Evolutionary conservation across 371 early-diverging fungal species (phyloP).

Genomic region (Smittium mucronatum): DNA sequence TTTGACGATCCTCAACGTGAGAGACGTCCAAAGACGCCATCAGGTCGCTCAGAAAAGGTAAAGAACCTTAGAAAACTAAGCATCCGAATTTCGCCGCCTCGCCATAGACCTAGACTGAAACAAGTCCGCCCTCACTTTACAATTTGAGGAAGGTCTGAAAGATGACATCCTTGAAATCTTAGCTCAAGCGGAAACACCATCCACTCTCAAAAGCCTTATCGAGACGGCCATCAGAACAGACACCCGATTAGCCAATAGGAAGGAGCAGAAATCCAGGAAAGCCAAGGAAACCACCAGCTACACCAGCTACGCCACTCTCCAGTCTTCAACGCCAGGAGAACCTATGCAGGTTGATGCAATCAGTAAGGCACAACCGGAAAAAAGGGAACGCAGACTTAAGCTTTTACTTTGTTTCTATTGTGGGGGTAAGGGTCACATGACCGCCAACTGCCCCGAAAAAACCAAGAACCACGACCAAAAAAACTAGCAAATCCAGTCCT

Average conservation of each 20-base stretch:
- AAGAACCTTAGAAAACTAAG: not conserved
- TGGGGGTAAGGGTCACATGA: not conserved
- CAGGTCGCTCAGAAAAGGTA: not conserved
- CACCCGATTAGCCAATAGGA: not conserved
- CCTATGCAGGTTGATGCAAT: not conserved
- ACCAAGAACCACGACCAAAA: not conserved
- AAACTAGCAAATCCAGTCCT: not conserved
- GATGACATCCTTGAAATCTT: not conserved
- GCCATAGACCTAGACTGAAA: not conserved
- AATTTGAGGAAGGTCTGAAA: not conserved
- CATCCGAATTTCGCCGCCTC: not conserved
- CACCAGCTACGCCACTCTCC: too few relatives aligned
- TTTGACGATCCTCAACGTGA: slow-evolving; percentile 6
- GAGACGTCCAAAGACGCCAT: slow-evolving; percentile 3
- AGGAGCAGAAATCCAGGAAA: not conserved
- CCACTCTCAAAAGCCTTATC: not conserved
- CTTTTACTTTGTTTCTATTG: not conserved
- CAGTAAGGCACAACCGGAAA: not conserved
- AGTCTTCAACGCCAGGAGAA: not conserved
- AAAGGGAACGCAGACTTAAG: not conserved
- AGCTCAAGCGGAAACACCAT: not conserved
- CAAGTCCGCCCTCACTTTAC: not conserved
- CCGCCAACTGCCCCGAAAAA: not conserved
- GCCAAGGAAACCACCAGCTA: not conserved
- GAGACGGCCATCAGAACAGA: not conserved